Base-by-base conservation (phyloP, 257 asterid genomes). In the Capsicum chinense region DNA sequence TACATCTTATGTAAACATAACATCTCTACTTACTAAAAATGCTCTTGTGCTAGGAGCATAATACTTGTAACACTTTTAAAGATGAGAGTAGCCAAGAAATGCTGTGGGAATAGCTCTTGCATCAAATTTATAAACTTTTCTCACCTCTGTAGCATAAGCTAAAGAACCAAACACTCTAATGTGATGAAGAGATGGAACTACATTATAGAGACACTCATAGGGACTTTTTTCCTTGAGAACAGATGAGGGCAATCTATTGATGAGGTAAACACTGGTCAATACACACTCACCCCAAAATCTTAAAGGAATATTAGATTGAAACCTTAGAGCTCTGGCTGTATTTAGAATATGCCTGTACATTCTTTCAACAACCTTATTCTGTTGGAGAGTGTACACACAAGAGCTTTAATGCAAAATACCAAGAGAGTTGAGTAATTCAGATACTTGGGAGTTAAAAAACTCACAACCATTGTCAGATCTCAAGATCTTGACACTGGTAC, bases 121-220 rank as follows among this genome's bases (percentile, higher is more conserved):
- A 3, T 0, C 33, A 59, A 59, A 59, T n/a, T 14, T 56, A 16
- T 59, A 12, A 3, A 59, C 33, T 4, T 1, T 17, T n/a, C 4
- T 52, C 2, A n/a, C 66, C 3, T 59, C 5, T 3, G 12, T 17
- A 7, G 33, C 66, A 59, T 7, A n/a, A 8, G 66, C 0, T 0
- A 59, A 3, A 59, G 5, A 59, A 3, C 33, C 12, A 59, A 59
- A n/a, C 0, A 59, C 66, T 4, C 3, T 59, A 1, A 59, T 2
- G 0, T 59, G 66, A 17, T 59, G 5, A 7, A 59, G 66, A 7
- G 5, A 7, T 3, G 33, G 26, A 59, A 11, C 1, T 17, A 5
- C 0, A 9, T 59, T 4, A 59, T 6, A 59, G 3, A 59, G 0
- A 0, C n/a, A 0, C 3, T 9, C 33, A 59, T 17, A 17, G 3